Percentiles rank a stretch among this genome's conserved stretches.
These are phyloP conservation scores for Arthrobotrys musiformis DNA, from an alignment of 2,329 filamentous ascomycete species.

Conservation along the genomic window DNA sequence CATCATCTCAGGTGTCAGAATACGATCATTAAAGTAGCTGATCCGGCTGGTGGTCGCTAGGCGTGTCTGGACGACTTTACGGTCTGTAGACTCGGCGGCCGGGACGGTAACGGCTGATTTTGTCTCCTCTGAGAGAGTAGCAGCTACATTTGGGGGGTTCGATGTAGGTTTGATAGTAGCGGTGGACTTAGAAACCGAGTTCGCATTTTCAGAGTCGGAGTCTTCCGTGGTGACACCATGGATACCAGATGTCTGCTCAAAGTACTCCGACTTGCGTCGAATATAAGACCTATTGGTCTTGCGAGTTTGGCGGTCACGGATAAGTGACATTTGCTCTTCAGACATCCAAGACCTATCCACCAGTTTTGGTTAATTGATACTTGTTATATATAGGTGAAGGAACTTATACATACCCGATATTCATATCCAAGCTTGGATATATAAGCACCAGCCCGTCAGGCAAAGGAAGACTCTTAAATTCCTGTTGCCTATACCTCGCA, in stretches of 20 bases:
- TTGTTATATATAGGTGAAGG: not conserved
- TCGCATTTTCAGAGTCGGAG: constrained; percentile 61
- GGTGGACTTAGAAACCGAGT: constrained; percentile 70
- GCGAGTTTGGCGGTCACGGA: constrained; percentile 81
- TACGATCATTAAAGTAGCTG: constrained; percentile 95
- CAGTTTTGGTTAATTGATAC: not conserved
- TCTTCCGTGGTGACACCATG: constrained; percentile 73
- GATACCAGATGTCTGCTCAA: constrained; percentile 82
- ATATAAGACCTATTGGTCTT: constrained; percentile 82
- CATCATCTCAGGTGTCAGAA: constrained; percentile 97
- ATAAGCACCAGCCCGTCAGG: constrained; percentile 85
- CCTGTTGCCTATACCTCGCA: constrained; percentile 52
- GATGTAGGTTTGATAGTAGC: constrained; percentile 61
- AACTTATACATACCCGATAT: constrained; percentile 72
- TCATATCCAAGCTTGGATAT: constrained; percentile 94
- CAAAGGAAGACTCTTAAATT: constrained; percentile 69
- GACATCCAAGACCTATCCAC: constrained; percentile 84
- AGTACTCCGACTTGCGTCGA: constrained; percentile 81
- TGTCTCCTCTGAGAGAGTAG: constrained; percentile 28
- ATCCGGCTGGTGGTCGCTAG: constrained; percentile 97
- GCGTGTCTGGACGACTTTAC: constrained; percentile 73
- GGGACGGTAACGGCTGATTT: constrained; percentile 55
- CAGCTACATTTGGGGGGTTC: constrained; percentile 15
- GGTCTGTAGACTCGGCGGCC: constrained; percentile 56
- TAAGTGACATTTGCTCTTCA: constrained; percentile 94